Percentiles rank a stretch among this genome's conserved stretches.
Evolutionary conservation across 2,329 filamentous ascomycete species (phyloP).

Genomic region (Peltaster fructicola): DNA sequence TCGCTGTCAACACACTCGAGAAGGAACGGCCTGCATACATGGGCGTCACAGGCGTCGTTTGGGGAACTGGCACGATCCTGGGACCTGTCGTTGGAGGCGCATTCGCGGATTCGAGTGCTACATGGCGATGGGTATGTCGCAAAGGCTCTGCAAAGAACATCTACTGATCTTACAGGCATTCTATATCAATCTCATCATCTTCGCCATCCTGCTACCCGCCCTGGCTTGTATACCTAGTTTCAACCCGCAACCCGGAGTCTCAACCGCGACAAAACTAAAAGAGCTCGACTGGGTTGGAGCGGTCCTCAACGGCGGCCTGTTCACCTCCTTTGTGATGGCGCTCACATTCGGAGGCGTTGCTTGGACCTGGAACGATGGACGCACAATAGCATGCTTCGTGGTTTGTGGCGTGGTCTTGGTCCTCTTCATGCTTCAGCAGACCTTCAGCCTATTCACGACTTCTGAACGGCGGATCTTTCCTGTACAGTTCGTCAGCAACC

Average conservation of each 20-base stretch:
- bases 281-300: conserved; percentile 30
- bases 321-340: conserved; percentile 28
- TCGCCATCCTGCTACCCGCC: conserved; percentile 27
- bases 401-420: conserved; percentile 28
- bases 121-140: conserved; percentile 13
- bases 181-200: conserved; percentile 38
- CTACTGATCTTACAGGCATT: conserved; percentile 22
- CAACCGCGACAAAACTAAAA: neutral
- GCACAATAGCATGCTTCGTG: conserved; percentile 32
- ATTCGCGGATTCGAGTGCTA: conserved; percentile 11
- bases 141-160: neutral
- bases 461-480: conserved; percentile 30
- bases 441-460: conserved; percentile 34
- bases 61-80: conserved; percentile 12
- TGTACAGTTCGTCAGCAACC: conserved; percentile 24
- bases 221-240: conserved; percentile 22
- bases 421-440: conserved; percentile 30
- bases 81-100: conserved; percentile 19
- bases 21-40: conserved; percentile 6
- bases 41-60: conserved; percentile 9
- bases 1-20: conserved; percentile 1
- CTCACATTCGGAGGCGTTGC: conserved; percentile 33
- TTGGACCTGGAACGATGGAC: conserved; percentile 30
- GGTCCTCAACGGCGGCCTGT: conserved; percentile 25
- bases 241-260: conserved; percentile 4